phyloP scores from a whole-genome alignment of 208 protist genomes.

The Crithidia expoeki region DNA sequence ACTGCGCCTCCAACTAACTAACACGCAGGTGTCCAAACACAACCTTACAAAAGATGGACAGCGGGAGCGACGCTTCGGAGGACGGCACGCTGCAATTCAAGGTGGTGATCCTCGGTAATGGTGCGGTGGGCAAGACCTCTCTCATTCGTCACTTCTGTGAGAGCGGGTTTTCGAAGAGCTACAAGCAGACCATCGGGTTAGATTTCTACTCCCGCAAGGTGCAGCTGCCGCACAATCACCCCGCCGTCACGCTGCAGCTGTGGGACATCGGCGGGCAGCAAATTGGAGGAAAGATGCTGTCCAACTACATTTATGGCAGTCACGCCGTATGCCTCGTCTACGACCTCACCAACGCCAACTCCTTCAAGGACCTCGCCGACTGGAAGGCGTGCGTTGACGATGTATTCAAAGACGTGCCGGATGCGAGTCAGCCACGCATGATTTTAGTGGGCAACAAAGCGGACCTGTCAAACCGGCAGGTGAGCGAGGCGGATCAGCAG shows the following conservation, averaged over 20 bases:
- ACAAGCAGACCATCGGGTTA: constrained; percentile 96
- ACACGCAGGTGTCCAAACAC: neutral
- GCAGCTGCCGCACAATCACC: constrained; percentile 54
- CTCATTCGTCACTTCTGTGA: constrained; percentile 90
- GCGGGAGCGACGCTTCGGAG: constrained; percentile 66
- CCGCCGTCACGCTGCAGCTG: constrained; percentile 85
- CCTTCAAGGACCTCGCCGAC: constrained; percentile 93
- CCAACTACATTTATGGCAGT: constrained; percentile 93
- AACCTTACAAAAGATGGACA: constrained; percentile 56
- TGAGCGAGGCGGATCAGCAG: constrained; percentile 74
- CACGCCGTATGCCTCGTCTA: constrained; percentile 93
- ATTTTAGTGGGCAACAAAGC: constrained; percentile 92
- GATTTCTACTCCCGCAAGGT: constrained; percentile 96
- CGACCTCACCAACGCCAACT: constrained; percentile 92
- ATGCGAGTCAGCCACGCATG: constrained; percentile 55
- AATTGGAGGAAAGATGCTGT: constrained; percentile 93
- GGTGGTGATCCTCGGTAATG: constrained; percentile 79
- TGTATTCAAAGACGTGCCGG: constrained; percentile 12
- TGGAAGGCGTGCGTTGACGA: constrained; percentile 82
- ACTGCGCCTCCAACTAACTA: no score
- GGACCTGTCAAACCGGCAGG: constrained; percentile 88
- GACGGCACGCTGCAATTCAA: constrained; percentile 60
- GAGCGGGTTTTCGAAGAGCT: constrained; percentile 81
- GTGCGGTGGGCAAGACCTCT: constrained; percentile 94
- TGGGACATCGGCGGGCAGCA: constrained; percentile 97